phyloP scores from a whole-genome alignment of 192 early-diverging fungal genomes.

The Coemansia biformis region DNA sequence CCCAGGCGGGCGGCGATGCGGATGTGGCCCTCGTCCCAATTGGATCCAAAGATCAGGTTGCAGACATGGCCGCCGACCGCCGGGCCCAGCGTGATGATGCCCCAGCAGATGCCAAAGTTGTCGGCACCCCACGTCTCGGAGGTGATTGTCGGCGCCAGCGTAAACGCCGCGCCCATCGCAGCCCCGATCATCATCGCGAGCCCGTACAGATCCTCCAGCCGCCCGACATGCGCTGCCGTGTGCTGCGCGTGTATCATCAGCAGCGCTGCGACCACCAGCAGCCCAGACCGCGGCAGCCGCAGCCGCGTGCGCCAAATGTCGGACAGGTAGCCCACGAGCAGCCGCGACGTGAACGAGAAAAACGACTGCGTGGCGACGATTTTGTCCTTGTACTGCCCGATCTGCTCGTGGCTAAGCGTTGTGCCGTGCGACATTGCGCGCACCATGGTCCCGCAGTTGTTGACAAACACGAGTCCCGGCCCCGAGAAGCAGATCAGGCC shows the following conservation, averaged over 20 bases:
- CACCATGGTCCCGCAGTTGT: conserved; percentile 52
- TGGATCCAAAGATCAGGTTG: conserved; percentile 58
- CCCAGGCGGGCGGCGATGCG: conserved; percentile 16
- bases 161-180: conserved; percentile 46
- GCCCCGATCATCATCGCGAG: conserved; percentile 38
- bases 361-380: conserved; percentile 51
- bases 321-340: conserved; percentile 37
- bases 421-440: conserved; percentile 36
- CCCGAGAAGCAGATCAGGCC: conserved; percentile 46
- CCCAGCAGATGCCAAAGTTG: conserved; percentile 55
- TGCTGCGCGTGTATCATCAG: conserved; percentile 45
- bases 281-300: conserved; percentile 34
- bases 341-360: conserved; percentile 42
- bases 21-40: conserved; percentile 48
- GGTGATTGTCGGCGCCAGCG: conserved; percentile 47
- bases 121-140: conserved; percentile 50
- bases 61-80: conserved; percentile 62
- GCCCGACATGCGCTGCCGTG: conserved; percentile 9
- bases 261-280: conserved; percentile 24
- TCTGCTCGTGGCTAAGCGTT: conserved; percentile 21
- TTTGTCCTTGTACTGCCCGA: conserved; percentile 42
- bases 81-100: conserved; percentile 54
- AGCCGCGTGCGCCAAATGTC: conserved; percentile 42
- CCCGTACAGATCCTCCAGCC: conserved; percentile 25
- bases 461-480: conserved; percentile 44